phyloP scores from a whole-genome alignment of 371 early-diverging fungal genomes.

The Dichotomocladium elegans region DNA sequence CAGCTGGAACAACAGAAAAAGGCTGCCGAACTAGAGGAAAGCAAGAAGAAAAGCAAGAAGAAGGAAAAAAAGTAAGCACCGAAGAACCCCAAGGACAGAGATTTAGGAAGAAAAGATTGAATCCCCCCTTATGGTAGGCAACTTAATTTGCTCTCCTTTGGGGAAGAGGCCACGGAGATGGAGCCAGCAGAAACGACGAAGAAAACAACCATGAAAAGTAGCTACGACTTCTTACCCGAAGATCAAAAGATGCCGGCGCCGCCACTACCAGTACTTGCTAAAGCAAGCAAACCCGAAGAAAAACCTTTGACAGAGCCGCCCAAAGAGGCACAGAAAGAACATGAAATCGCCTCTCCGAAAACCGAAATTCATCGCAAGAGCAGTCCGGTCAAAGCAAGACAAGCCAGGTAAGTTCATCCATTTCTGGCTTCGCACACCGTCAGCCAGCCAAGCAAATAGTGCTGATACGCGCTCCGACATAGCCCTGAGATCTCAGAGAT shows the following conservation, averaged over 20 bases:
- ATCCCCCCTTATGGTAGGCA: too few relatives aligned
- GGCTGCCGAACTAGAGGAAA: conserved; percentile 21
- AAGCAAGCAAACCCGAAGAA: background rate
- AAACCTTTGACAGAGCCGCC: background rate
- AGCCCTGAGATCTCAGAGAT: conserved; percentile 18
- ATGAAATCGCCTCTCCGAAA: background rate
- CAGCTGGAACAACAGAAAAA: conserved; percentile 26
- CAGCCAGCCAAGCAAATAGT: background rate
- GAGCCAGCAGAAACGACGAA: conserved; percentile 25
- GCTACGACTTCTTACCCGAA: conserved; percentile 56
- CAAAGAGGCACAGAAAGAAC: conserved; percentile 13
- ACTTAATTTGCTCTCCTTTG: conserved; percentile 84
- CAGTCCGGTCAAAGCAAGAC: conserved; percentile 1
- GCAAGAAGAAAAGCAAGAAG: conserved; percentile 53
- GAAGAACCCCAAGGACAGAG: too few relatives aligned
- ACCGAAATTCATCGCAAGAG: conserved; percentile 10
- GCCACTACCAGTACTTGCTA: background rate
- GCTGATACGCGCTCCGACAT: background rate
- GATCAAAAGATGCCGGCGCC: background rate
- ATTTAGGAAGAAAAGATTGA: too few relatives aligned
- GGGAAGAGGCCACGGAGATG: conserved; percentile 69
- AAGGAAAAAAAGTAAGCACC: conserved; percentile 58
- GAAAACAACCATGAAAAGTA: conserved; percentile 53
- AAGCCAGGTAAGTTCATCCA: conserved; percentile 6
- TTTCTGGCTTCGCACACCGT: too few relatives aligned